These are phyloP conservation scores for Ceratobasidium papillatum DNA, from an alignment of 1,284 basidiomycete genomes.

Conservation along the genomic window DNA sequence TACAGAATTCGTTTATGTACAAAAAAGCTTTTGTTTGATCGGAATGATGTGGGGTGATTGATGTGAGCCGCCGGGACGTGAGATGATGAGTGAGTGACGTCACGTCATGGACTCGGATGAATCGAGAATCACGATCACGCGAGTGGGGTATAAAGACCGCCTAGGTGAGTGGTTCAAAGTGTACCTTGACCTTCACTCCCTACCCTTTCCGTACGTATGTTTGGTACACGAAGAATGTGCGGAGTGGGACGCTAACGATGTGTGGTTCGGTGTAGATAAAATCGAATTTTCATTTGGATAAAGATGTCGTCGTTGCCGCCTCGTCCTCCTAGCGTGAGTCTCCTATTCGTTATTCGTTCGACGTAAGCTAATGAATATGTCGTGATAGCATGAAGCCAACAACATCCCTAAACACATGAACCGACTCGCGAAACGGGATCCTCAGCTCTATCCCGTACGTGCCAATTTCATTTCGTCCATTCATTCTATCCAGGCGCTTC, in stretches of 20 bases:
- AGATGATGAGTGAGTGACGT: neutral
- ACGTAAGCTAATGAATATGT: neutral
- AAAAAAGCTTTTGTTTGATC: neutral
- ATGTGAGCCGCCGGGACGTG: neutral
- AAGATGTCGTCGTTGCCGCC: constrained; percentile 27
- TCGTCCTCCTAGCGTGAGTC: constrained; percentile 6
- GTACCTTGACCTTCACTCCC: neutral
- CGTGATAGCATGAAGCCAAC: neutral
- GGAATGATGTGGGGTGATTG: neutral
- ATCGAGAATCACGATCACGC: neutral
- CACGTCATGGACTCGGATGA: neutral
- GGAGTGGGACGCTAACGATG: neutral
- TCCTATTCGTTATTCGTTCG: neutral
- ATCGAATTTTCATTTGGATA: neutral
- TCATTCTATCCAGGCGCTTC: too few species aligned
- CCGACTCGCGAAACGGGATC: constrained; percentile 25
- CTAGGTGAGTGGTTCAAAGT: neutral
- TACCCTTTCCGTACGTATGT: neutral
- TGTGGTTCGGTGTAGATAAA: neutral
- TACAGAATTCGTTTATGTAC: neutral
- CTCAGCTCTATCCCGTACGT: constrained; percentile 30
- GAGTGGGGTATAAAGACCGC: neutral
- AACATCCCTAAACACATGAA: constrained; percentile 27
- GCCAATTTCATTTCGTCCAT: too few species aligned
- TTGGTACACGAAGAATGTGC: neutral